Percentiles rank a stretch among this genome's conserved stretches.
These are phyloP conservation scores for Gentiana dahurica DNA, from an alignment of 257 asterid genomes.

Conservation along the genomic window DNA sequence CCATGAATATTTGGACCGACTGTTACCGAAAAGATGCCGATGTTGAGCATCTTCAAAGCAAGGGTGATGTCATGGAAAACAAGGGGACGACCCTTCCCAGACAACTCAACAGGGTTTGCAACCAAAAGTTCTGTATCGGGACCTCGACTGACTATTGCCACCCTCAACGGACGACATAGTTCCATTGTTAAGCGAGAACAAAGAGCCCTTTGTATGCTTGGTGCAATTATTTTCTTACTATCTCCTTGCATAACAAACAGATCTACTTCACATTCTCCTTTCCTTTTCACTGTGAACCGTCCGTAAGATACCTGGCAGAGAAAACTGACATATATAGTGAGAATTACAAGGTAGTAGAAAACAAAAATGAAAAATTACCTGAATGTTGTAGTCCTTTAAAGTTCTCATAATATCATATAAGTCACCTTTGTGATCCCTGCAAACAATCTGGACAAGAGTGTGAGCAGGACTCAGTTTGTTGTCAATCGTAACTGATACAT, in stretches of 20 bases:
- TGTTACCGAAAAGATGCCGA: constrained; percentile 62
- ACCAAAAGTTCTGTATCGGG: constrained; percentile 82
- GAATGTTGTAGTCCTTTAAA: constrained; percentile 70
- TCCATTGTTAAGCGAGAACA: constrained; percentile 54
- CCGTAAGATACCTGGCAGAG: constrained; percentile 69
- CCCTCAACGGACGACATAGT: constrained; percentile 77
- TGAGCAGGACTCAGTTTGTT: constrained; percentile 71
- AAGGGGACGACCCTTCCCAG: constrained; percentile 83
- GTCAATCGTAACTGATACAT: constrained; percentile 57
- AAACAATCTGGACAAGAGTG: constrained; percentile 76
- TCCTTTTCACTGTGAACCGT: constrained; percentile 46
- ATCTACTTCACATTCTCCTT: constrained; percentile 63
- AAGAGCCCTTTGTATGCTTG: constrained; percentile 44
- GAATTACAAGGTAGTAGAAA: not conserved
- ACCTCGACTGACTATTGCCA: constrained; percentile 65
- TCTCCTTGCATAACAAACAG: constrained; percentile 78
- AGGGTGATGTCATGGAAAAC: constrained; percentile 81
- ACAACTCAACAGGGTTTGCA: constrained; percentile 77
- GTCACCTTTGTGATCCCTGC: constrained; percentile 79
- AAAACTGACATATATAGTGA: not conserved
- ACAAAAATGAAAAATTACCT: constrained; percentile 29
- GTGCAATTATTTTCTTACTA: constrained; percentile 75
- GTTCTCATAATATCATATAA: constrained; percentile 82
- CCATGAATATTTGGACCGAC: not conserved
- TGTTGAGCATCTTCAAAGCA: constrained; percentile 71